Conservation (phyloP, 257 asterid genomes). For the Gentiana dahurica region DNA sequence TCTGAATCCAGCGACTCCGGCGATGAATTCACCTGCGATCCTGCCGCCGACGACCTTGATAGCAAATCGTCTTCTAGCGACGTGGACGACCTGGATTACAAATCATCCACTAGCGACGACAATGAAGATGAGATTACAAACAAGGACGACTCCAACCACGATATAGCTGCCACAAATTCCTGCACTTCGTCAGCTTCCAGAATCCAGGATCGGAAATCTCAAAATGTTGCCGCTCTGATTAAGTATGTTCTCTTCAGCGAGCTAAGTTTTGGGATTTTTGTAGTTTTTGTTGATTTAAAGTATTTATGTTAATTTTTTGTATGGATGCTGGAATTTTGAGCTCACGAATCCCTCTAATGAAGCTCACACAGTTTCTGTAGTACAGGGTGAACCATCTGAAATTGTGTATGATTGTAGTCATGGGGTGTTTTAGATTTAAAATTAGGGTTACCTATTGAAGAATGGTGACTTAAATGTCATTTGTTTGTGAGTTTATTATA, state of each 20-base stretch:
- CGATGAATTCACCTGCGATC: conserved; percentile 14
- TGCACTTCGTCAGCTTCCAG: conserved; percentile 27
- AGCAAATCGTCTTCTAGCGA: conserved; percentile 23
- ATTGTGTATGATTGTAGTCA: too few species aligned
- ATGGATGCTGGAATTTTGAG: too few species aligned
- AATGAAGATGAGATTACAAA: conserved; percentile 17
- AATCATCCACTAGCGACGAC: conserved; percentile 23
- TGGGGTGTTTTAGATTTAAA: too few species aligned
- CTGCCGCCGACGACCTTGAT: conserved; percentile 17
- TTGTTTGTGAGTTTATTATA: too few species aligned
- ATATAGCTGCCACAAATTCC: conserved; percentile 19
- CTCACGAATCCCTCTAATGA: too few species aligned
- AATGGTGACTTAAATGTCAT: too few species aligned
- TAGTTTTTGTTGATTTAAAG: too few species aligned
- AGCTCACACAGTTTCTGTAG: too few species aligned
- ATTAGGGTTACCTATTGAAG: too few species aligned
- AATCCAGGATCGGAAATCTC: conserved; percentile 34
- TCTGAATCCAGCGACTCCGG: conserved; percentile 41
- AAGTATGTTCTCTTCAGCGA: conserved; percentile 27
- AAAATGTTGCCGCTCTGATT: conserved; percentile 59
- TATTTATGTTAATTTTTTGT: too few species aligned
- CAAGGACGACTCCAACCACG: conserved; percentile 2
- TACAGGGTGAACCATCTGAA: too few species aligned
- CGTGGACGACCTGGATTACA: conserved; percentile 16
- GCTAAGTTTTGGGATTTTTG: too few species aligned